Conservation (phyloP, 176 grass and related monocot genomes). For the Zoysia japonica region DNA sequence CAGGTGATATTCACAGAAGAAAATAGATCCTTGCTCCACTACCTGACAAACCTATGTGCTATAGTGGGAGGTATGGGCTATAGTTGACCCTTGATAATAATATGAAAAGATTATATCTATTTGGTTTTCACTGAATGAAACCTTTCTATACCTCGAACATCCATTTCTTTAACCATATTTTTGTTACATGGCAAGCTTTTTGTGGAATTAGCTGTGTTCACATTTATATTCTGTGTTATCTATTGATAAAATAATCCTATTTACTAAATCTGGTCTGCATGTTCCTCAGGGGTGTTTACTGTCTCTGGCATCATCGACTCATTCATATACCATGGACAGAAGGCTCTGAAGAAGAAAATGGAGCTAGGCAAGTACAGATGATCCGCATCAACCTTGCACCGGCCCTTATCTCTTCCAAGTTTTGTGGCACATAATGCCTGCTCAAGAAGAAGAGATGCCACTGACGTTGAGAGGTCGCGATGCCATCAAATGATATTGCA, state of each 20-base stretch:
- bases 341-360: conserved; percentile 91
- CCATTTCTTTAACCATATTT: background rate
- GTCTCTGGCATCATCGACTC: conserved; percentile 96
- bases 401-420: conserved; percentile 26
- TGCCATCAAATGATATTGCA: conserved; percentile 17
- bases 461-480: conserved; percentile 4
- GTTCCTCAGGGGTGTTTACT: conserved; percentile 79
- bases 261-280: background rate
- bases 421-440: conserved; percentile 30
- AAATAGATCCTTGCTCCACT: conserved; percentile 82
- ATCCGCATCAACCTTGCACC: conserved; percentile 34
- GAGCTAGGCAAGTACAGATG: conserved; percentile 92
- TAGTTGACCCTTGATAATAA: background rate
- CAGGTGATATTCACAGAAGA: conserved; percentile 94
- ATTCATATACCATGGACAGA: conserved; percentile 91
- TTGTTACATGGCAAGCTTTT: background rate
- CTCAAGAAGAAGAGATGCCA: conserved; percentile 7
- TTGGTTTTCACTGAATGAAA: background rate
- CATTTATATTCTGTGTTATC: background rate
- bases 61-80: conserved; percentile 79
- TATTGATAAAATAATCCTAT: conserved; percentile 12
- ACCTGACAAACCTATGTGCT: conserved; percentile 89
- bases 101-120: conserved; percentile 19
- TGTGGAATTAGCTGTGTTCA: background rate
- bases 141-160: background rate